phyloP scores from a whole-genome alignment of 2,329 filamentous ascomycete species.

The Thelonectria blattea region DNA sequence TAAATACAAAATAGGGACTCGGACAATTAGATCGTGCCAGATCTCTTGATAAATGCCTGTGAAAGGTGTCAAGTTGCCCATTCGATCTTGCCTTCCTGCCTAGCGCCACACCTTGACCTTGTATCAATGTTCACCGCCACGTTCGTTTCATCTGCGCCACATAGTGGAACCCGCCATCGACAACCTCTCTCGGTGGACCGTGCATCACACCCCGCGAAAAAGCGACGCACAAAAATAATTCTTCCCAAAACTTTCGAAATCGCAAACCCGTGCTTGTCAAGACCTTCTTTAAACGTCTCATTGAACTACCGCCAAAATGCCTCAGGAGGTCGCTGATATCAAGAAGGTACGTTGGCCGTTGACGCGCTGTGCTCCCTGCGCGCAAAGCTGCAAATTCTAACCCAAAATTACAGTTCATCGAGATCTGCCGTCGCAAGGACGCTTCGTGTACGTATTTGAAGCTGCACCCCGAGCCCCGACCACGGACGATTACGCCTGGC shows the following conservation, averaged over 20 bases:
- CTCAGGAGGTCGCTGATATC: slow-evolving; percentile 97
- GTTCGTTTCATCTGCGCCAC: slow-evolving; percentile 18
- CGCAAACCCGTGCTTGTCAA: slow-evolving; percentile 36
- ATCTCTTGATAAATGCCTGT: slow-evolving; percentile 1
- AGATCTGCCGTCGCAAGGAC: slow-evolving; percentile 99
- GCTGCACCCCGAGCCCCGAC: slow-evolving; percentile 11
- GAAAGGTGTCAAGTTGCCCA: slow-evolving; percentile 35
- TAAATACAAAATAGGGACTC: background rate
- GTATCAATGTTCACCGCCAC: slow-evolving; percentile 4
- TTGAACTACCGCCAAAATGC: slow-evolving; percentile 77
- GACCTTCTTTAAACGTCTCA: slow-evolving; percentile 37
- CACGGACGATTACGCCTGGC: slow-evolving; percentile 10
- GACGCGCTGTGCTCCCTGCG: slow-evolving; percentile 12
- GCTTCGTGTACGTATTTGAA: slow-evolving; percentile 83
- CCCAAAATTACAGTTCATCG: slow-evolving; percentile 80
- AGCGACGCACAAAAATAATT: slow-evolving; percentile 43
- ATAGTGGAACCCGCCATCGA: slow-evolving; percentile 32
- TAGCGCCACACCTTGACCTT: slow-evolving; percentile 9
- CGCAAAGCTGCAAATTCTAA: slow-evolving; percentile 39
- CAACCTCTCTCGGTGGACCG: slow-evolving; percentile 31
- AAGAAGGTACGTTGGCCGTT: slow-evolving; percentile 67
- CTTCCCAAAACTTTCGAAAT: slow-evolving; percentile 39
- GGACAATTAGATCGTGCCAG: background rate
- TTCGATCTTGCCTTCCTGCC: slow-evolving; percentile 13
- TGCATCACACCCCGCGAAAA: slow-evolving; percentile 39